A percentile compares a stretch with the other conserved stretches of the same genome.
These are phyloP conservation scores for Hemerocallis citrina DNA, from an alignment of 106 monocot genomes.

Conservation along the genomic window DNA sequence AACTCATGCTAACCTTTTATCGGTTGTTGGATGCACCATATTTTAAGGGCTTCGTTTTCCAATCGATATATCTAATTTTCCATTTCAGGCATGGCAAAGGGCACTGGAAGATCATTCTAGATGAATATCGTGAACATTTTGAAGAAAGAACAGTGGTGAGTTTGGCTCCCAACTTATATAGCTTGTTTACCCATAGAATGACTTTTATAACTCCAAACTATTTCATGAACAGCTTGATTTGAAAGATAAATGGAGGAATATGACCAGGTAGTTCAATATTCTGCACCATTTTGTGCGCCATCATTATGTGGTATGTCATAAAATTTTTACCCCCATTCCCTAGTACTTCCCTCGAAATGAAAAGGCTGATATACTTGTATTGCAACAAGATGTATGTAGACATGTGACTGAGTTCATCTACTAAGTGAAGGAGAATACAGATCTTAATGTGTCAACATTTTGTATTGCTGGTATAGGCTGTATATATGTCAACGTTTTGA, in stretches of 20 bases:
- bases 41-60: neutral
- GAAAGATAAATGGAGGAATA: conserved; percentile 38
- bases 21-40: neutral
- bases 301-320: neutral
- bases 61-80: neutral
- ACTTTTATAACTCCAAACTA: neutral
- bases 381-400: no score
- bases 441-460: no score
- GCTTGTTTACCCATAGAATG: neutral
- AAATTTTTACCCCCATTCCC: no score
- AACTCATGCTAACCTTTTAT: neutral
- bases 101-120: conserved; percentile 22
- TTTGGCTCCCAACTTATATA: neutral
- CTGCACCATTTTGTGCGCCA: conserved; percentile 1
- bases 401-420: no score
- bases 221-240: conserved; percentile 16
- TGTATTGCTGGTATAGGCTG: no score
- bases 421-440: no score
- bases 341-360: no score
- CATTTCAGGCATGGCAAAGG: conserved; percentile 24
- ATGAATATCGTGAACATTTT: conserved; percentile 6
- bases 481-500: no score
- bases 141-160: conserved; percentile 18
- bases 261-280: conserved; percentile 10
- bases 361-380: no score